These are phyloP conservation scores for Acer campestre DNA, from an alignment of 345 rosid genomes.

Conservation along the genomic window DNA sequence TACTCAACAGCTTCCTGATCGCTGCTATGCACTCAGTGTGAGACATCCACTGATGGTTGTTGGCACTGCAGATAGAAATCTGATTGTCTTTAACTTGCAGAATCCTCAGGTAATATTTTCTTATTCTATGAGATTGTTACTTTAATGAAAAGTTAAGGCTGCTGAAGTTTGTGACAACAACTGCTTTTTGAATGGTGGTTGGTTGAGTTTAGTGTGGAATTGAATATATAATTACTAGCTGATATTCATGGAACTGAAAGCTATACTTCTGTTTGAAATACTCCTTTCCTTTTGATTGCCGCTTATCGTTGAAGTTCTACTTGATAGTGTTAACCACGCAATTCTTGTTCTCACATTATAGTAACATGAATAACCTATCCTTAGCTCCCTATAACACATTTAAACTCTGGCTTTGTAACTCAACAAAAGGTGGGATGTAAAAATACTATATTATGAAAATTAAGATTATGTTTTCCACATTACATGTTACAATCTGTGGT, in stretches of 20 bases:
- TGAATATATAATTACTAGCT: neutral
- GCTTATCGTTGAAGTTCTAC: neutral
- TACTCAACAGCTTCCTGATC: conserved; percentile 94
- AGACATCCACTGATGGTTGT: conserved; percentile 95
- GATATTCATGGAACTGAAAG: neutral
- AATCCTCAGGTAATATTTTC: conserved; percentile 76
- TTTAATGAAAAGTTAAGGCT: neutral
- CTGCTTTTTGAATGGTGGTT: neutral
- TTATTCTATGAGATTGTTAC: neutral
- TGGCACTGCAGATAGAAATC: conserved; percentile 94
- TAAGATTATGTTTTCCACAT: neutral
- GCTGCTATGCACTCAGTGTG: conserved; percentile 83
- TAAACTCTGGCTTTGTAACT: neutral
- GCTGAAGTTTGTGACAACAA: neutral
- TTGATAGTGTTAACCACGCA: neutral
- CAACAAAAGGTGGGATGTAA: neutral
- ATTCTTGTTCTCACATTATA: neutral
- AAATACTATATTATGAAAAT: neutral
- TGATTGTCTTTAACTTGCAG: conserved; percentile 80
- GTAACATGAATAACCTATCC: neutral
- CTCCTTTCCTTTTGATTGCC: neutral
- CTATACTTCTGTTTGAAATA: neutral
- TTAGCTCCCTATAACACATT: neutral
- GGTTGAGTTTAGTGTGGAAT: neutral
- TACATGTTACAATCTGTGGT: neutral